Conservation (phyloP, 805 yeast genomes). For the Starmerella khaoyaiensis region DNA sequence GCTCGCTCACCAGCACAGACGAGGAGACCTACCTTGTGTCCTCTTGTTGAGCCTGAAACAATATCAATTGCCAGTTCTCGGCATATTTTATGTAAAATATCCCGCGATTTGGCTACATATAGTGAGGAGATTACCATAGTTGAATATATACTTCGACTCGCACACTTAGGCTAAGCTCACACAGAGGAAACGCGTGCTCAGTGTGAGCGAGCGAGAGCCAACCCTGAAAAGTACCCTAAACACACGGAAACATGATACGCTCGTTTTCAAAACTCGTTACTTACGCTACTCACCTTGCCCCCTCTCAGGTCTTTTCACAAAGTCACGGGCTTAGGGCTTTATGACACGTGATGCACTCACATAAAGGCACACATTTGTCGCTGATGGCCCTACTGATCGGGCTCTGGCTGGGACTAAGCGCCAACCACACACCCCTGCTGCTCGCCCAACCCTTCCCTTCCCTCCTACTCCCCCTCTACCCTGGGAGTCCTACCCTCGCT, state of each 20-base stretch:
- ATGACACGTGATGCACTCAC: slow-evolving; percentile 9
- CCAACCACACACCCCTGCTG: neutral
- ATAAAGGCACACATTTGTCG: slow-evolving; percentile 9
- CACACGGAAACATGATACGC: too few species aligned
- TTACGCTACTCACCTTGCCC: too few species aligned
- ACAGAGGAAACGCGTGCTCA: too few species aligned
- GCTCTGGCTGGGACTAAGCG: too few species aligned
- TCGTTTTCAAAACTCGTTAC: too few species aligned
- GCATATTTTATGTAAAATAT: neutral
- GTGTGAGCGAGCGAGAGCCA: too few species aligned
- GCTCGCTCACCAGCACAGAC: neutral
- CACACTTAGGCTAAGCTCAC: too few species aligned
- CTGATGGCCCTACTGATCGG: too few species aligned
- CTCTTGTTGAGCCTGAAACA: slow-evolving; percentile 2
- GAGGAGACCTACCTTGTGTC: neutral
- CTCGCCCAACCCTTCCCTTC: slow-evolving; percentile 4
- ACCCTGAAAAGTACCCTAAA: too few species aligned
- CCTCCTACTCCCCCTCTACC: slow-evolving; percentile 4
- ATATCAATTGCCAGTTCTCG: slow-evolving; percentile 7
- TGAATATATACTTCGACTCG: too few species aligned
- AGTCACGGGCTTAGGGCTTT: neutral
- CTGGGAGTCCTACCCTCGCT: too few species aligned
- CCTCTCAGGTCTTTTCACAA: neutral
- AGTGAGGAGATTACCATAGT: slow-evolving; percentile 1
- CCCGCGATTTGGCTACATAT: slow-evolving; percentile 1